Evolutionary conservation across 1,139 yeast genomes (phyloP), one percentile per base, ranked within the genome.

Genomic region (Kluyveromyces sp.): DNA sequence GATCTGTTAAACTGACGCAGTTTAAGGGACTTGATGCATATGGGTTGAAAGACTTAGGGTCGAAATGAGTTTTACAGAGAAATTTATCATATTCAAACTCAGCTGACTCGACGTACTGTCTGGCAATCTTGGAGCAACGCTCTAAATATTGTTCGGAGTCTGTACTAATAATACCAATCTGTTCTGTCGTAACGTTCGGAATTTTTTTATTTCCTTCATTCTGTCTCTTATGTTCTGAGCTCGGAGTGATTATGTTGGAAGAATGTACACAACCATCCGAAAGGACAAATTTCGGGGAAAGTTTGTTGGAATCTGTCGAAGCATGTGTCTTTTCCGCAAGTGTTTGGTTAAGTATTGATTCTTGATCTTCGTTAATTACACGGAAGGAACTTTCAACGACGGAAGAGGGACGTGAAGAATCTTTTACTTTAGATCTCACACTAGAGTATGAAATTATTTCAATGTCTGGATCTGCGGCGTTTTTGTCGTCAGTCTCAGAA

Each of bases 81-180:
- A 38, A 13, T n/a, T 32, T 34, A 2, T 38, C 41, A 13, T 38
- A 38, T n/a, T 29, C 22, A 22, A 32, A 31, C 29, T 22, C 25
- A 9, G 12, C 26, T 6, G 41, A 38, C 4, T 38, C 36, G 4
- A 17, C 20, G 30, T 19, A 20, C 13, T 19, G 11, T n/a, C 30
- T 13, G 6, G 41, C 35, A 3, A 31, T n/a, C 13, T 17, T 38
- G 8, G 36, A 19, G 20, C 41, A 38, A 12, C 20, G 30, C 13
- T 38, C 41, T 7, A 38, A 19, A 17, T 38, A 38, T 6, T 11
- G 20, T 12, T 25, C 25, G 6, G 19, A 22, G 9, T 31, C 17
- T 6, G 3, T 19, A 20, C 19, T 29, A 3, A 12, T 22, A 3
- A 7, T 15, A 13, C 29, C 16, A 28, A 19, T 16, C 17, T 29